Percentiles rank a stretch among this genome's conserved stretches.
phyloP scores from a whole-genome alignment of 805 yeast species.

The Starmerella vitae region DNA sequence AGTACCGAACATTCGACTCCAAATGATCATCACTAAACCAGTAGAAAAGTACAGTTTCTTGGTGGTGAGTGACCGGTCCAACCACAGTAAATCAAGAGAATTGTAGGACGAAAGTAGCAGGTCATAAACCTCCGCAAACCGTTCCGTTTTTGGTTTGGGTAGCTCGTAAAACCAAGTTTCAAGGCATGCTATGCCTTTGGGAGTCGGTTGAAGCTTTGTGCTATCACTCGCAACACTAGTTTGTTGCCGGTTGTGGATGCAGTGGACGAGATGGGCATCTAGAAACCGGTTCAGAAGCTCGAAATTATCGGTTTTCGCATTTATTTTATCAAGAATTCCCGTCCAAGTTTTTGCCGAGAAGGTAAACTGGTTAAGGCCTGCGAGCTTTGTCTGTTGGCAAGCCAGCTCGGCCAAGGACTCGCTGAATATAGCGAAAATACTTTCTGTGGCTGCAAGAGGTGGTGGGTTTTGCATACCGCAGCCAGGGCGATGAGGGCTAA shows the following conservation, averaged over 20 bases:
- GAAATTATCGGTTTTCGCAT: neutral
- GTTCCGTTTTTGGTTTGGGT: neutral
- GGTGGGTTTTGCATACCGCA: no score
- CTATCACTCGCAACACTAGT: neutral
- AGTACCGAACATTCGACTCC: slow-evolving; percentile 49
- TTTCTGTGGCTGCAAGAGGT: no score
- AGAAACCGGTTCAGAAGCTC: neutral
- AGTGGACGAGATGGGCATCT: slow-evolving; percentile 3
- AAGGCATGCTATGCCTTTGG: slow-evolving; percentile 71
- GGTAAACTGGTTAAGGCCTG: no score
- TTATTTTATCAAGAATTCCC: neutral
- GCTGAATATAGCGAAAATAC: no score
- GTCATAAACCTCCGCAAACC: neutral
- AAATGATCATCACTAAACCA: slow-evolving; percentile 51
- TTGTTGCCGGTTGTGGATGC: neutral
- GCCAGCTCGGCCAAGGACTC: no score
- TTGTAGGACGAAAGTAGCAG: slow-evolving; percentile 48
- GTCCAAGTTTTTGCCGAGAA: neutral
- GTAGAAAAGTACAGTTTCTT: slow-evolving; percentile 47
- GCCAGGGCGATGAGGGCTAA: no score
- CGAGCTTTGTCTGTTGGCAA: no score
- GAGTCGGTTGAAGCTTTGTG: slow-evolving; percentile 61
- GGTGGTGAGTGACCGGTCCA: slow-evolving; percentile 49
- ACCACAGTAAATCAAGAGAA: slow-evolving; percentile 53
- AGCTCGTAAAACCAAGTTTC: slow-evolving; percentile 43